Evolutionary conservation across 768 basidiomycete species (phyloP), one percentile per base, ranked within the genome.

Genomic region (Cyclocybe cylindracea): DNA sequence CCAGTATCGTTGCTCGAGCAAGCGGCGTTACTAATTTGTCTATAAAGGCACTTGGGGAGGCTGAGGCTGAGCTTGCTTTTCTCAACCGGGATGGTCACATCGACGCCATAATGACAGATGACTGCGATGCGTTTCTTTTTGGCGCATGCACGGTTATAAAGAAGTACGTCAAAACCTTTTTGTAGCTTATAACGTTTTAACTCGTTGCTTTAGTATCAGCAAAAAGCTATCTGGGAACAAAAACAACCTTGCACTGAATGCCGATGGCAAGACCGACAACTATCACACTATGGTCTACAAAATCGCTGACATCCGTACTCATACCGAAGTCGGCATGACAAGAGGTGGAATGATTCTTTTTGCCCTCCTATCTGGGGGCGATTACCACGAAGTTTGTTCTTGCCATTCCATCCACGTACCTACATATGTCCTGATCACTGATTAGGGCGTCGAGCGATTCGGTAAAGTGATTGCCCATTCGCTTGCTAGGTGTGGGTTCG

Each of bases 311-410:
- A 48, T 61, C 3, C 38, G 52, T 53, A 82, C 84, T 48, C 82
- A 87, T 59, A 78, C 78, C 1, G 76, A 86, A 7, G 66, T 87
- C 76, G 82, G 4, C 78, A 84, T 67, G 82, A 88, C 60, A 78
- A 84, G 29, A 51, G 66, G 77, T 24, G 86, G 83, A 4, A 72
- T 86, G 50, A 78, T 88, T 45, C 74, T 89, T 10, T 81, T 89
- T 13, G 88, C 80, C 4, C 73, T 90, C 4, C 70, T 90, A 14
- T 74, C 78, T 8, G 89, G 89, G 0, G 89, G 87, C 3, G 89
- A 91, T 63, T 91, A 90, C 55, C 75, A 83, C 44, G 59, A 60
- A 38, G 61, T 62, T 19, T 13, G 57, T 51, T 33, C 9, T 18
- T n/a, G 44, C 14, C 0, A 41, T 36, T 5, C 39, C 10, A 3